A percentile compares a stretch with the other conserved stretches of the same genome.
These are phyloP conservation scores for Hymenoscyphus infarciens DNA, from an alignment of 2,329 filamentous ascomycete genomes.

Conservation along the genomic window DNA sequence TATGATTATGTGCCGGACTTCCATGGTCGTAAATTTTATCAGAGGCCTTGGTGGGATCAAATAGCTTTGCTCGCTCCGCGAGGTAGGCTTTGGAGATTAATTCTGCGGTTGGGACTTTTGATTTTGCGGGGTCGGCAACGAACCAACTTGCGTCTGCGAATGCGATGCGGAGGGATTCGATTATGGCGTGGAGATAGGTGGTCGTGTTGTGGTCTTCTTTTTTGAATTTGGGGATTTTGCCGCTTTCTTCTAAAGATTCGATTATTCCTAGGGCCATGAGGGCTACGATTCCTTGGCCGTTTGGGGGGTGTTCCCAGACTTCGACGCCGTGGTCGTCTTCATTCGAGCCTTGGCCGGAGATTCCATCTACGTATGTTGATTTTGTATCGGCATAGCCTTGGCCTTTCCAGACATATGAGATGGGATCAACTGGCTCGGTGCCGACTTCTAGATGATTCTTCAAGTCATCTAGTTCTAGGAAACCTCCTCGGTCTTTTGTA, in stretches of 20 bases:
- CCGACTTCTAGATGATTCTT: slow-evolving; percentile 69
- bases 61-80: slow-evolving; percentile 60
- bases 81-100: slow-evolving; percentile 75
- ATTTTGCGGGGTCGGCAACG: slow-evolving; percentile 75
- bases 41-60: slow-evolving; percentile 58
- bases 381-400: slow-evolving; percentile 53
- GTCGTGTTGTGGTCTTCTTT: slow-evolving; percentile 75
- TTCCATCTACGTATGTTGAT: slow-evolving; percentile 41
- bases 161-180: slow-evolving; percentile 83
- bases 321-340: slow-evolving; percentile 58
- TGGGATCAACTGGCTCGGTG: slow-evolving; percentile 78
- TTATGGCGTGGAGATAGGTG: slow-evolving; percentile 77
- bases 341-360: slow-evolving; percentile 37
- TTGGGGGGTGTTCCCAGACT: slow-evolving; percentile 95
- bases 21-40: slow-evolving; percentile 61
- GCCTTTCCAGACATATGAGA: slow-evolving; percentile 74
- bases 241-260: slow-evolving; percentile 73
- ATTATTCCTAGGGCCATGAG: slow-evolving; percentile 92
- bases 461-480: slow-evolving; percentile 75
- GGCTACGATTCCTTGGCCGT: slow-evolving; percentile 92
- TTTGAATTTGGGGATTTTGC: slow-evolving; percentile 69
- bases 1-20: slow-evolving; percentile 78
- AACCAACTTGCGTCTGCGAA: slow-evolving; percentile 92
- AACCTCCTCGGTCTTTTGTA: slow-evolving; percentile 70
- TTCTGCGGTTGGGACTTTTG: slow-evolving; percentile 63